Conservation (phyloP, 768 basidiomycete genomes). For the Dioszegia crocea region DNA sequence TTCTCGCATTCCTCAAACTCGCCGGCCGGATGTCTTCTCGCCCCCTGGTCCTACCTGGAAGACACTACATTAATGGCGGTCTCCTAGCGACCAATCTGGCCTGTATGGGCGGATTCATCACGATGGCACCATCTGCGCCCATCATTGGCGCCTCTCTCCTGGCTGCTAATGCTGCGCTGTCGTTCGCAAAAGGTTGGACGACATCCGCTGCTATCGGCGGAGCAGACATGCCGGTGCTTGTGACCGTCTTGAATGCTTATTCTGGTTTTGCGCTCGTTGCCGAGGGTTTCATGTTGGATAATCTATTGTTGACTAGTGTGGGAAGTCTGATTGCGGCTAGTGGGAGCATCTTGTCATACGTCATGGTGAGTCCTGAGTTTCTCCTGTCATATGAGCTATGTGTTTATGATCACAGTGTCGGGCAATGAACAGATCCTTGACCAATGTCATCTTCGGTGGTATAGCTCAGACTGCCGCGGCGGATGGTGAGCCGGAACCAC, state of each 20-base stretch:
- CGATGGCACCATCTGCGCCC: constrained; percentile 66
- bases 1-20: constrained; percentile 83
- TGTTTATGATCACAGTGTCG: constrained; percentile 64
- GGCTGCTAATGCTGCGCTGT: constrained; percentile 66
- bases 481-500: constrained; percentile 14
- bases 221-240: constrained; percentile 90
- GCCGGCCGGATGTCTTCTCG: constrained; percentile 75
- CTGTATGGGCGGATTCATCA: constrained; percentile 73
- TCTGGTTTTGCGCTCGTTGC: constrained; percentile 87
- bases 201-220: constrained; percentile 89
- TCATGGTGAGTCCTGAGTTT: constrained; percentile 67
- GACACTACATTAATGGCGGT: constrained; percentile 68
- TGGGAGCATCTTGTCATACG: constrained; percentile 84
- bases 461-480: constrained; percentile 57
- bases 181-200: constrained; percentile 76
- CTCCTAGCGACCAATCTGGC: constrained; percentile 68
- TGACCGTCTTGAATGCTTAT: constrained; percentile 85
- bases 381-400: neutral
- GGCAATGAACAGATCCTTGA: constrained; percentile 82
- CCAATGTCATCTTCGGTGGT: constrained; percentile 86
- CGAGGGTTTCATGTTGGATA: constrained; percentile 88
- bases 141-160: constrained; percentile 73
- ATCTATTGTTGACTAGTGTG: constrained; percentile 73
- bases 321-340: constrained; percentile 85
- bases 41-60: constrained; percentile 67